Base-by-base conservation (phyloP, 176 grass and related monocot species). In the Poa pratensis region DNA sequence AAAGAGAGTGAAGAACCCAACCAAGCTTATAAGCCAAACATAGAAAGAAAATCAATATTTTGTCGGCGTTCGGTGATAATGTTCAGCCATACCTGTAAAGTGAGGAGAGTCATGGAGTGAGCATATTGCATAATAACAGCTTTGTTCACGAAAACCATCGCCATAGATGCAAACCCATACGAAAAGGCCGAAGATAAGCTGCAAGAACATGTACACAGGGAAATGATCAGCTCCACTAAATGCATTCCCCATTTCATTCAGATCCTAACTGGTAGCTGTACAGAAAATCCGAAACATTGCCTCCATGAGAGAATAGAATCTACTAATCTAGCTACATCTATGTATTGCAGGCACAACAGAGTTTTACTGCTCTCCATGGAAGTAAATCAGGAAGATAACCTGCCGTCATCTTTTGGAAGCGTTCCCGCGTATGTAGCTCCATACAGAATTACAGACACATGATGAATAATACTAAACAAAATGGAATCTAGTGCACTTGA, bases 71-170 rank as follows among this genome's bases (percentile, higher is more conserved):
- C 17, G 14, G 23, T 10, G 5, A 1, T 32, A 49, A 40, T 60
- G 61, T 23, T 77, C 2, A 83, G 61, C 10, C 46, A 34, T 85
- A 95, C 96, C 96, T 98, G 96, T 43, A 95, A 78, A 75, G 93
- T 98, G n/a, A 98, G 91, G 82, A 98, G 96, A 35, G 89, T 94
- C 93, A 98, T 92, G 84, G 93, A 98, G 83, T 98, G 91, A 34
- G 66, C 79, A 92, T 98, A 98, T 69, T 98, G 91, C 96, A 98
- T 94, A 60, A 98, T 26, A 74, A 98, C 80, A 40, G 96, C 96
- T 83, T 98, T 98, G 83, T 98, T 98, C 45, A 98, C 89, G 15
- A 98, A 98, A 87, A 98, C 96, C 96, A 98, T 98, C 9, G 86
- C 87, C 96, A 98, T 95, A 3, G 96, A 98, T 82, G 93, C 62